Percentiles rank a stretch among this genome's conserved stretches.
phyloP scores from a whole-genome alignment of 768 basidiomycete species.

The Pleurotus sapidus region DNA sequence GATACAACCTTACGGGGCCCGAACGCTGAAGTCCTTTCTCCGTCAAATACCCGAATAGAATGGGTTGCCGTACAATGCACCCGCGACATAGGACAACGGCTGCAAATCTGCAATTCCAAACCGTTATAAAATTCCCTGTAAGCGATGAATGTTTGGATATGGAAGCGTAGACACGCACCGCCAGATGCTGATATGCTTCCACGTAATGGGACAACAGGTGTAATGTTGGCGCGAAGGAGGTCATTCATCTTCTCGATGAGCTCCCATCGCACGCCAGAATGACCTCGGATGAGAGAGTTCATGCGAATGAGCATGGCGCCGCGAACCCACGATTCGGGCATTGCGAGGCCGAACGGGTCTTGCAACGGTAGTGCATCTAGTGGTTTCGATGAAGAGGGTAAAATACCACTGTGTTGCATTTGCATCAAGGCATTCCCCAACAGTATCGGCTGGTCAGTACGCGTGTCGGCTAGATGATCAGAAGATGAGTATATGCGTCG shows the following conservation, averaged over 20 bases:
- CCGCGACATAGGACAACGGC: conserved; percentile 63
- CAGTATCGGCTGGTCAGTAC: conserved; percentile 60
- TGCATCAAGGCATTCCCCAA: conserved; percentile 69
- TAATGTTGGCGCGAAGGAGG: conserved; percentile 61
- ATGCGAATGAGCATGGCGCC: conserved; percentile 77
- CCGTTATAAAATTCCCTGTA: background rate
- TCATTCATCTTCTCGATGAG: conserved; percentile 69
- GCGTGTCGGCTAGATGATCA: conserved; percentile 59
- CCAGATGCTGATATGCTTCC: conserved; percentile 79
- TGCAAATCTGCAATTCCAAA: conserved; percentile 24
- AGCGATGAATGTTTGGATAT: background rate
- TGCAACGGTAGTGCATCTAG: conserved; percentile 57
- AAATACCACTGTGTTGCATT: conserved; percentile 69
- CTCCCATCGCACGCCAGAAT: conserved; percentile 78
- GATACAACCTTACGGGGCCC: conserved; percentile 49
- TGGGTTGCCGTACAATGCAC: conserved; percentile 65
- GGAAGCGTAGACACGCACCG: conserved; percentile 34
- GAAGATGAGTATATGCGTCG: background rate
- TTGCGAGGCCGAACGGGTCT: conserved; percentile 65
- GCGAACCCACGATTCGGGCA: conserved; percentile 88
- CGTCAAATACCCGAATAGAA: conserved; percentile 62
- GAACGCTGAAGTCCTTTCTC: conserved; percentile 36
- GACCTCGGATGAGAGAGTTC: conserved; percentile 80
- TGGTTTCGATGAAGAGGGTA: conserved; percentile 50
- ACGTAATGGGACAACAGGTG: conserved; percentile 75